Conservation (phyloP, 352 stramenopile species). For the Globisporangium heterothallicum region DNA sequence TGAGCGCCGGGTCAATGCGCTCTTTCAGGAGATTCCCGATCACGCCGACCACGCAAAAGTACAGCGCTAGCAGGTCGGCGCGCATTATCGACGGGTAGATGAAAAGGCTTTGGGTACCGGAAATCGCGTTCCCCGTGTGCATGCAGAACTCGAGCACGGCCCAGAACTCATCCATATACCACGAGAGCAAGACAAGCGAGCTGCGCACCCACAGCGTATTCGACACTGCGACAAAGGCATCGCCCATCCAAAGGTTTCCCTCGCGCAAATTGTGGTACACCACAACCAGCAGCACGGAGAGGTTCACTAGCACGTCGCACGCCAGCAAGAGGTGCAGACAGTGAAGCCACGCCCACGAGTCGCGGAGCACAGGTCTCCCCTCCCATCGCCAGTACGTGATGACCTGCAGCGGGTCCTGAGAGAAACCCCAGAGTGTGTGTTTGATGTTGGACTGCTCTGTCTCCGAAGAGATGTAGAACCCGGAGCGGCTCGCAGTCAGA, state of each 20-base stretch:
- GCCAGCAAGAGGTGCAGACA: slow-evolving; percentile 39
- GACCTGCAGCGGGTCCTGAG: slow-evolving; percentile 13
- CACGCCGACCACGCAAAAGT: slow-evolving; percentile 2
- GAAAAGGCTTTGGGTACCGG: neutral
- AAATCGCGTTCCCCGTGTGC: slow-evolving; percentile 23
- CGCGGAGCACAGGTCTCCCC: slow-evolving; percentile 21
- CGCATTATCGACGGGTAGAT: slow-evolving; percentile 10
- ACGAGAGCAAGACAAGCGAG: slow-evolving; percentile 29
- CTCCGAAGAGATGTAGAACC: slow-evolving; percentile 18
- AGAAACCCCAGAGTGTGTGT: slow-evolving; percentile 18
- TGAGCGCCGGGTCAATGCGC: slow-evolving; percentile 10
- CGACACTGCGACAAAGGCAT: slow-evolving; percentile 30
- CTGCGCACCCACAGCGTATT: slow-evolving; percentile 29
- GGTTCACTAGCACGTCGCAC: slow-evolving; percentile 24
- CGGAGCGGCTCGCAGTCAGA: slow-evolving; percentile 13
- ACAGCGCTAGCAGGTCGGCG: slow-evolving; percentile 18
- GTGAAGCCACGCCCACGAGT: slow-evolving; percentile 51
- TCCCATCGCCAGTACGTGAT: slow-evolving; percentile 22
- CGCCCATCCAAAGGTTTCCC: slow-evolving; percentile 35
- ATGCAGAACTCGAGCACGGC: slow-evolving; percentile 38
- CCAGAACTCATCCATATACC: slow-evolving; percentile 41
- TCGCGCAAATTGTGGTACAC: slow-evolving; percentile 23
- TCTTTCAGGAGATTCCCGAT: slow-evolving; percentile 4
- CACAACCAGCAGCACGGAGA: slow-evolving; percentile 28
- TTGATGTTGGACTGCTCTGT: slow-evolving; percentile 35